phyloP scores from a whole-genome alignment of 352 stramenopile species.

The Phytophthora europaea region DNA sequence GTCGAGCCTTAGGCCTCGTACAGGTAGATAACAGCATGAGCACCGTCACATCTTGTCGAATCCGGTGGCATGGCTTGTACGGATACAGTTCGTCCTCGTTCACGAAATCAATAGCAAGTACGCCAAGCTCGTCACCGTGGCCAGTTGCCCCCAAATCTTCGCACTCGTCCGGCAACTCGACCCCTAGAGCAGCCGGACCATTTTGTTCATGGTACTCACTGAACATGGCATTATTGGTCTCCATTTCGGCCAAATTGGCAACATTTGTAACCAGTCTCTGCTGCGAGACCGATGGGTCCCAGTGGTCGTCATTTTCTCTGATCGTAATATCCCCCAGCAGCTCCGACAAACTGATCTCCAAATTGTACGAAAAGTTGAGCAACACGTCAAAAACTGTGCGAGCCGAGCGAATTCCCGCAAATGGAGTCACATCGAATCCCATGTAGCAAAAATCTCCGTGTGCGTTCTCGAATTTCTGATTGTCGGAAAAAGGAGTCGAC shows the following conservation, averaged over 20 bases:
- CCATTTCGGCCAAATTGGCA: constrained; percentile 43
- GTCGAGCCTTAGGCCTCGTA: constrained; percentile 26
- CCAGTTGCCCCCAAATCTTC: constrained; percentile 30
- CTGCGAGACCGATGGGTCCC: constrained; percentile 48
- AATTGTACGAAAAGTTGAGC: constrained; percentile 56
- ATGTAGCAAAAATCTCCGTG: constrained; percentile 50
- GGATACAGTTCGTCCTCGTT: constrained; percentile 57
- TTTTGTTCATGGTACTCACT: constrained; percentile 42
- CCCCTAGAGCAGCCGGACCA: constrained; percentile 28
- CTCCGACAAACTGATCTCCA: constrained; percentile 65
- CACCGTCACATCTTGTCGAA: constrained; percentile 52
- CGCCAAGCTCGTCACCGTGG: constrained; percentile 39
- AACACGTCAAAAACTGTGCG: constrained; percentile 57
- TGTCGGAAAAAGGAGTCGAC: constrained; percentile 46
- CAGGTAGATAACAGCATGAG: constrained; percentile 44
- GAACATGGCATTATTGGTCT: constrained; percentile 58
- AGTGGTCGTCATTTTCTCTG: constrained; percentile 58
- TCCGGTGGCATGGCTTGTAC: constrained; percentile 28
- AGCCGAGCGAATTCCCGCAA: constrained; percentile 35
- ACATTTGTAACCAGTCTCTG: constrained; percentile 52
- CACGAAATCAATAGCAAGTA: constrained; percentile 53
- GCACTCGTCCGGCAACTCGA: constrained; percentile 27
- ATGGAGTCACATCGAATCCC: constrained; percentile 67
- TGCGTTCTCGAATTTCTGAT: constrained; percentile 54
- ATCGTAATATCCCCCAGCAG: constrained; percentile 60